Percentiles rank a stretch among this genome's conserved stretches.
Evolutionary conservation across 257 asterid species (phyloP).

Genomic region (Solanum neorickii): DNA sequence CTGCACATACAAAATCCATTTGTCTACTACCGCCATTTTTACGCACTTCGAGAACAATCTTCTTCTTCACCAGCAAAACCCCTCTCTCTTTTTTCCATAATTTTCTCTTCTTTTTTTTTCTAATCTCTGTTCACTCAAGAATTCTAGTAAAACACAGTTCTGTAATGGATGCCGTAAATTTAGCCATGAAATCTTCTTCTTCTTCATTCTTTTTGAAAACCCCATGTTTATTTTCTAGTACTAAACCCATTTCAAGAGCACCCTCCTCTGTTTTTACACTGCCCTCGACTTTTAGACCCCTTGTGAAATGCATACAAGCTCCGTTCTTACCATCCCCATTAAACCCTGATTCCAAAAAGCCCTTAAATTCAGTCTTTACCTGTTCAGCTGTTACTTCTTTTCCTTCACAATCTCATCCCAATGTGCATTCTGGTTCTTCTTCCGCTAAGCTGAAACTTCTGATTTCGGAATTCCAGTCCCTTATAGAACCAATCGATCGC

Average conservation of each 20-base stretch:
- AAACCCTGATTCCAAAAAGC: constrained; percentile 9
- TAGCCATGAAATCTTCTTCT: constrained; percentile 36
- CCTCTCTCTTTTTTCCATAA: background rate
- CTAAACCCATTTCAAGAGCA: constrained; percentile 12
- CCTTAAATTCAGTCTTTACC: constrained; percentile 4
- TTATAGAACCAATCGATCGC: constrained; percentile 62
- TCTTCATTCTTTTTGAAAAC: constrained; percentile 22
- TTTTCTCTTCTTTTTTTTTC: background rate
- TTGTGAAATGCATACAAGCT: constrained; percentile 23
- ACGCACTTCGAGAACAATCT: background rate
- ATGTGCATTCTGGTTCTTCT: background rate
- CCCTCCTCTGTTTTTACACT: background rate
- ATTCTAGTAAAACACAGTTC: background rate
- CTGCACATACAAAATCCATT: background rate
- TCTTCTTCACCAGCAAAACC: background rate
- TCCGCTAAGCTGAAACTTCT: constrained; percentile 36
- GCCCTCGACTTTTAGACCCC: background rate
- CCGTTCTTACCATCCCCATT: constrained; percentile 10
- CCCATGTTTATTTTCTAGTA: constrained; percentile 24
- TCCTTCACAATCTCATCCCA: constrained; percentile 12
- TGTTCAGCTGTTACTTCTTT: constrained; percentile 47
- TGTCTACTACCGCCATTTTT: background rate
- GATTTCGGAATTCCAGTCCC: constrained; percentile 40
- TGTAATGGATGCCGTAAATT: constrained; percentile 37
- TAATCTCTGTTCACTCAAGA: background rate